Evolutionary conservation across 495 filamentous ascomycete genomes (phyloP).

Genomic region (Hypomontagnella monticulosa): DNA sequence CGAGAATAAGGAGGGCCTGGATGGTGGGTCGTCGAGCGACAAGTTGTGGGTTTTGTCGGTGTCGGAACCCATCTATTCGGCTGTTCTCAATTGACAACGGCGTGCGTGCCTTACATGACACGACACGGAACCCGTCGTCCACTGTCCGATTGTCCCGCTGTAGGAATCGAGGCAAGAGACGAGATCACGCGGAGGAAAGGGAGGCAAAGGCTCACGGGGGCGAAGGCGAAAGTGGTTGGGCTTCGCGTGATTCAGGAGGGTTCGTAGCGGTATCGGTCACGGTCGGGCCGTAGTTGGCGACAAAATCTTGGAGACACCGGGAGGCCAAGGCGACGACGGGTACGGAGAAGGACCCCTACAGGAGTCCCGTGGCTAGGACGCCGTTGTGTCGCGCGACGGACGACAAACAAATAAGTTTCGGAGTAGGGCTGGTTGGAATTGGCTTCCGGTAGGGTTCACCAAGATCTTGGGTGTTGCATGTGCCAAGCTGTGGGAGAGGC

Average conservation of each 20-base stretch:
- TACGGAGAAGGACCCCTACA: constrained; percentile 28
- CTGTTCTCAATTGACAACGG: constrained; percentile 37
- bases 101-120: constrained; percentile 47
- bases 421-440: constrained; percentile 30
- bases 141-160: constrained; percentile 16
- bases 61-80: constrained; percentile 50
- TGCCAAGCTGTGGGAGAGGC: constrained; percentile 48
- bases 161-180: neutral
- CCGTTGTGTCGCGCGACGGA: constrained; percentile 26
- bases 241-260: constrained; percentile 17
- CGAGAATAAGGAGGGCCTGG: constrained; percentile 56
- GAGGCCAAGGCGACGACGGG: constrained; percentile 6
- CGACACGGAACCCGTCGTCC: constrained; percentile 36
- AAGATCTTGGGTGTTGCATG: constrained; percentile 50
- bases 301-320: neutral
- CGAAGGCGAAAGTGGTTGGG: neutral
- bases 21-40: constrained; percentile 47
- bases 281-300: constrained; percentile 22
- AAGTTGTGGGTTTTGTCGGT: constrained; percentile 43
- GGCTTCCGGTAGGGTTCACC: constrained; percentile 38
- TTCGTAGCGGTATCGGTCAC: constrained; percentile 9
- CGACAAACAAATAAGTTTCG: constrained; percentile 11
- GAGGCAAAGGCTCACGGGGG: too few species aligned
- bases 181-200: constrained; percentile 17
- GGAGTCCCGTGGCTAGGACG: constrained; percentile 33